Conservation (phyloP, 495 filamentous ascomycete species). For the Pseudevernia furfuracea region DNA sequence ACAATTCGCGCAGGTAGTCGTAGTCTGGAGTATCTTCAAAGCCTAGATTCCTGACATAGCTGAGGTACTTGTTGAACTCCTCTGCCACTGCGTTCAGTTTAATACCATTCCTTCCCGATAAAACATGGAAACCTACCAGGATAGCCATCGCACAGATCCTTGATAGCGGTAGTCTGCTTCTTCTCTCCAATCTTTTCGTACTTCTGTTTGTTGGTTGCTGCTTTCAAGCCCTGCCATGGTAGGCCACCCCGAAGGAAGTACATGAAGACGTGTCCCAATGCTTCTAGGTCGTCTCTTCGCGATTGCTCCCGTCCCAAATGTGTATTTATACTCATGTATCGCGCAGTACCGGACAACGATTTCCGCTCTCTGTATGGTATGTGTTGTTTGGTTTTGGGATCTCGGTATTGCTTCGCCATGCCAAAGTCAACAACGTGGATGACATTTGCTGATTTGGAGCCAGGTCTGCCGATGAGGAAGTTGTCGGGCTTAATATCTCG, state of each 20-base stretch:
- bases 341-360: conserved; percentile 89
- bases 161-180: conserved; percentile 96
- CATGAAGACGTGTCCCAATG: conserved; percentile 97
- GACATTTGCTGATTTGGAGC: conserved; percentile 88
- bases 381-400: conserved; percentile 98
- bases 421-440: conserved; percentile 99
- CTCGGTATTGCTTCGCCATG: conserved; percentile 99
- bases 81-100: conserved; percentile 41
- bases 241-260: conserved; percentile 95
- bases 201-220: conserved; percentile 99
- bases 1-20: conserved; percentile 91
- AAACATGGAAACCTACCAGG: conserved; percentile 48
- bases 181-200: conserved; percentile 99
- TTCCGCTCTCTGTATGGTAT: conserved; percentile 98
- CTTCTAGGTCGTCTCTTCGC: conserved; percentile 91
- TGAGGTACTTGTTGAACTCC: conserved; percentile 96
- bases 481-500: conserved; percentile 99
- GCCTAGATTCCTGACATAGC: conserved; percentile 92
- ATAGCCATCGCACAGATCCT: conserved; percentile 93
- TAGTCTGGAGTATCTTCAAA: conserved; percentile 99
- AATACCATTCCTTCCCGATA: conserved; percentile 13
- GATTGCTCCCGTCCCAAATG: conserved; percentile 96
- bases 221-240: conserved; percentile 97
- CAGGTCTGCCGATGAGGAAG: conserved; percentile 94
- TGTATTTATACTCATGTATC: conserved; percentile 99